These are phyloP conservation scores for Cucurbita ficifolia DNA, from an alignment of 306 rosid genomes.

Conservation along the genomic window DNA sequence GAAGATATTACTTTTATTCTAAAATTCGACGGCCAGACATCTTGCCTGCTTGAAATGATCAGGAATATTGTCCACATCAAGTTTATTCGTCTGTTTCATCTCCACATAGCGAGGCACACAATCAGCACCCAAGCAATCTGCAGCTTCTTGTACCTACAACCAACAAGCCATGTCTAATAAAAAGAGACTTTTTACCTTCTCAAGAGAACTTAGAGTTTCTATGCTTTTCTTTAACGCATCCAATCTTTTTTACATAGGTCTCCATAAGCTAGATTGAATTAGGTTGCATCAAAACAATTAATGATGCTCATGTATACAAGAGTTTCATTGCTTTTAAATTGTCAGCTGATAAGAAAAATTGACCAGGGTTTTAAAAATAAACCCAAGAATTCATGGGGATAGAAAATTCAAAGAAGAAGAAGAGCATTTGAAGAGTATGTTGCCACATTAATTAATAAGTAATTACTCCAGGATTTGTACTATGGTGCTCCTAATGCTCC, in stretches of 20 bases:
- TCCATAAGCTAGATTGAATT: neutral
- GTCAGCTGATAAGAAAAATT: neutral
- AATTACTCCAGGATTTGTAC: neutral
- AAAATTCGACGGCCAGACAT: slow-evolving; percentile 7
- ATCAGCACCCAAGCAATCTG: slow-evolving; percentile 92
- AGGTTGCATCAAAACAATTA: neutral
- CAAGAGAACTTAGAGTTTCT: neutral
- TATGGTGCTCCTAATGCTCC: neutral
- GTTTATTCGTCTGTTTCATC: slow-evolving; percentile 43
- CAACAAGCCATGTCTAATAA: slow-evolving; percentile 8
- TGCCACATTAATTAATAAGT: neutral
- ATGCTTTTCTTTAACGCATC: neutral
- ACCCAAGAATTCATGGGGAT: neutral
- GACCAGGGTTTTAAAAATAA: neutral
- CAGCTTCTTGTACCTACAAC: slow-evolving; percentile 82
- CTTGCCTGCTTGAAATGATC: slow-evolving; percentile 45
- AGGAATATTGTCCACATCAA: slow-evolving; percentile 40
- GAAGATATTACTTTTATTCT: neutral
- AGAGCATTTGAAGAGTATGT: neutral
- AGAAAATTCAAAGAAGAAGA: neutral
- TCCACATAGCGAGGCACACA: slow-evolving; percentile 75
- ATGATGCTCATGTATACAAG: neutral
- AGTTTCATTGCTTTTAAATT: neutral
- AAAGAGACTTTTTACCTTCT: neutral
- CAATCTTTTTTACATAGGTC: neutral